phyloP scores from a whole-genome alignment of 1,139 yeast genomes.

The Spathaspora sp. region DNA sequence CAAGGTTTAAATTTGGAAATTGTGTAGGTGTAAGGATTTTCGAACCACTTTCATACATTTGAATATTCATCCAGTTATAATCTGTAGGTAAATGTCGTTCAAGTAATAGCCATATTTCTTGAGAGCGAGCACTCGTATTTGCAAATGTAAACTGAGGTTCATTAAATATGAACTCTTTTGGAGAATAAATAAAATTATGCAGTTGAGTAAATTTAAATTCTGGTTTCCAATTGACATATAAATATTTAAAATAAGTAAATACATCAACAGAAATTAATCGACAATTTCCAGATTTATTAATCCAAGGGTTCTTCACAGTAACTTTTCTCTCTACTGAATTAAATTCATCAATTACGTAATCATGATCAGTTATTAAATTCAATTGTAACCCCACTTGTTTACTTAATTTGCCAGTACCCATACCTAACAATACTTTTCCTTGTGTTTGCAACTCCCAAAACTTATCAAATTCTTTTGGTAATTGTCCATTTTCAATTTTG shows the following conservation, averaged over 20 bases:
- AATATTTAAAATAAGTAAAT: constrained; percentile 49
- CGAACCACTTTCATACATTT: constrained; percentile 28
- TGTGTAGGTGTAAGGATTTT: constrained; percentile 29
- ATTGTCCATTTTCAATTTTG: constrained; percentile 28
- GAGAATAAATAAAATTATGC: constrained; percentile 35
- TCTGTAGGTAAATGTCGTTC: constrained; percentile 34
- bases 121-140: constrained; percentile 28
- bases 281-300: constrained; percentile 13
- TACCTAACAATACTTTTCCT: constrained; percentile 50
- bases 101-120: constrained; percentile 51
- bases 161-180: constrained; percentile 22
- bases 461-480: constrained; percentile 22
- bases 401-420: constrained; percentile 64
- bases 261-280: constrained; percentile 25
- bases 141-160: constrained; percentile 46
- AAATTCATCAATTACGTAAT: constrained; percentile 48
- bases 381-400: constrained; percentile 33
- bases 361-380: constrained; percentile 62
- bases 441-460: constrained; percentile 34
- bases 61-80: constrained; percentile 25
- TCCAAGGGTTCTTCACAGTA: constrained; percentile 35
- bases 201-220: constrained; percentile 19
- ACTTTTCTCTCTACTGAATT: constrained; percentile 10
- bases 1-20: constrained; percentile 22
- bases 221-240: constrained; percentile 73